Conservation (phyloP, 495 filamentous ascomycete genomes). For the Penicillium atrosanguineum region DNA sequence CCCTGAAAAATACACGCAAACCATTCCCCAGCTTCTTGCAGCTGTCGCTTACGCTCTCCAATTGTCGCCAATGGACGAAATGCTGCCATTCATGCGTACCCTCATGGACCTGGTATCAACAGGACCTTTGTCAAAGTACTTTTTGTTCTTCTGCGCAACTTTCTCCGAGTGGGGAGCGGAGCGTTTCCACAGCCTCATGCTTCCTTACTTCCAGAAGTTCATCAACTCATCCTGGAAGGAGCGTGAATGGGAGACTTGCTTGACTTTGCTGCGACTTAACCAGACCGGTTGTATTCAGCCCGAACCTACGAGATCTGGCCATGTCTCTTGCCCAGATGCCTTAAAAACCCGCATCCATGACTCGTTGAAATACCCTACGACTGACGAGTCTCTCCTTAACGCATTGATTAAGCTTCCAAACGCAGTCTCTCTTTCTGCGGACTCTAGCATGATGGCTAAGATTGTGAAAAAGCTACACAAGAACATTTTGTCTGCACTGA, state of each 20-base stretch:
- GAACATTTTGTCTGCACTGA: constrained; percentile 26
- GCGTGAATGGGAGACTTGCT: constrained; percentile 65
- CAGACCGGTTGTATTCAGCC: constrained; percentile 48
- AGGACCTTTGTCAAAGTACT: constrained; percentile 60
- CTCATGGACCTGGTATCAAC: constrained; percentile 63
- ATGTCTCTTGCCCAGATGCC: constrained; percentile 58
- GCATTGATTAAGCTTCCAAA: constrained; percentile 40
- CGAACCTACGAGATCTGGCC: constrained; percentile 49
- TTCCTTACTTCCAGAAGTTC: constrained; percentile 83
- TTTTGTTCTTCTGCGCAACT: constrained; percentile 80
- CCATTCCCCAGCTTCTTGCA: constrained; percentile 59
- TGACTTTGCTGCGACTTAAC: constrained; percentile 66
- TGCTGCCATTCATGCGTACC: constrained; percentile 63
- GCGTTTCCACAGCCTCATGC: constrained; percentile 71
- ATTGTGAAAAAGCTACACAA: constrained; percentile 35
- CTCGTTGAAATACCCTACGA: constrained; percentile 51
- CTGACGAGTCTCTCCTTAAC: constrained; percentile 36
- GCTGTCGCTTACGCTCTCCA: constrained; percentile 65
- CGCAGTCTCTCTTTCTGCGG: constrained; percentile 36
- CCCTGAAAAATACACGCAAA: constrained; percentile 39
- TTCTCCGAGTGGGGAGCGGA: constrained; percentile 70
- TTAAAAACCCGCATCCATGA: constrained; percentile 69
- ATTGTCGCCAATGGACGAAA: constrained; percentile 73
- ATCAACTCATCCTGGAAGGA: constrained; percentile 68
- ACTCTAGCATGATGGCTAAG: constrained; percentile 32